phyloP scores from a whole-genome alignment of 202 grass and related monocot species.

The Eragrostis tef region DNA sequence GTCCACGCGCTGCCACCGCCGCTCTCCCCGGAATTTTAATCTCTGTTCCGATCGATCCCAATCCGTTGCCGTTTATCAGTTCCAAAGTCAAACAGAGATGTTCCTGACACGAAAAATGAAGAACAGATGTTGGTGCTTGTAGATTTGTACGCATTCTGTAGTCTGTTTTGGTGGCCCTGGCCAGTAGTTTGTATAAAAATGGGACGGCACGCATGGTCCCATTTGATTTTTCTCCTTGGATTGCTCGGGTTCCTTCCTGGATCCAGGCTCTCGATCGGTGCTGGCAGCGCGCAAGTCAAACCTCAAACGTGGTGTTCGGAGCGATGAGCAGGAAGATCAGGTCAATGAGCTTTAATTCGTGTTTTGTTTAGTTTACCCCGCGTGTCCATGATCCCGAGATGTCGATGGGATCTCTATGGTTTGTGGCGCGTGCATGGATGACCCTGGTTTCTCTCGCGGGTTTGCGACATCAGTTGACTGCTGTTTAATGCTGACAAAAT shows the following conservation, averaged over 20 bases:
- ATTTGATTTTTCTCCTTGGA: background rate
- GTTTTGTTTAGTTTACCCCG: background rate
- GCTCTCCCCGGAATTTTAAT: background rate
- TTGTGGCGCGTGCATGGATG: background rate
- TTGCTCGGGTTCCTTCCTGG: background rate
- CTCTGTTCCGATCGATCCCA: constrained; percentile 10
- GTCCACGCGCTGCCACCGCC: background rate
- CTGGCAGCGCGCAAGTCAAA: constrained; percentile 38
- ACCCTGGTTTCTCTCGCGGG: background rate
- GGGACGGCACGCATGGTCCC: background rate
- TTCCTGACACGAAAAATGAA: background rate
- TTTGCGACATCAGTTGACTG: constrained; percentile 36
- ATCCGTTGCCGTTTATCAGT: background rate
- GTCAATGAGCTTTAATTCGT: constrained; percentile 27
- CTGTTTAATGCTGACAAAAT: constrained; percentile 8
- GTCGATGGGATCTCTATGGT: constrained; percentile 34
- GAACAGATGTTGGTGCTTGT: background rate
- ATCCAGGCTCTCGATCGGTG: constrained; percentile 11
- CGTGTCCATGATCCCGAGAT: constrained; percentile 39
- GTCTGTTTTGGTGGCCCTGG: background rate
- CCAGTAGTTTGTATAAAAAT: background rate
- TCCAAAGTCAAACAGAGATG: constrained; percentile 24
- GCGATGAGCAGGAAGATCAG: background rate
- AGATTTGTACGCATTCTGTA: background rate
- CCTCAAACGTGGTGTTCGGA: background rate